A percentile compares a stretch with the other conserved stretches of the same genome.
phyloP scores from a whole-genome alignment of 345 rosid genomes.

The Microcos paniculata region DNA sequence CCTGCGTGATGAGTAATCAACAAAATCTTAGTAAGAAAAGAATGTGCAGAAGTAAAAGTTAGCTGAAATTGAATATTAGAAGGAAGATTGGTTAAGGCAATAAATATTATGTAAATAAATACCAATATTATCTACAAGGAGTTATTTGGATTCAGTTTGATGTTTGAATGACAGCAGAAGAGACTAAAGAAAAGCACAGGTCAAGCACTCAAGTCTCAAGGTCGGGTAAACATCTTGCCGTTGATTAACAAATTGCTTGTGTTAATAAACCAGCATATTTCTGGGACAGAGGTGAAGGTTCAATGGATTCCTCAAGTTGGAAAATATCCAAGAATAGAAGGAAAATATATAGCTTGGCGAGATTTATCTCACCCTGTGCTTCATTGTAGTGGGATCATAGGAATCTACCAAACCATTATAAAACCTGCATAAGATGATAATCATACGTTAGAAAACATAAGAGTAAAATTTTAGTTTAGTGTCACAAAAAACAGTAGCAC shows the following conservation, averaged over 20 bases:
- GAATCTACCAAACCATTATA: constrained; percentile 63
- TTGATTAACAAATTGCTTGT: neutral
- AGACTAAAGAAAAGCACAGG: neutral
- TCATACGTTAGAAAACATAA: constrained; percentile 16
- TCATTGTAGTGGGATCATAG: constrained; percentile 41
- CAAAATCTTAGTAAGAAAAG: constrained; percentile 1
- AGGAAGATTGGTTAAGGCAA: neutral
- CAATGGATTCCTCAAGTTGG: neutral
- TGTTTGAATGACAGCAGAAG: neutral
- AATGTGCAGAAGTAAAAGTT: constrained; percentile 3
- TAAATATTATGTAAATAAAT: neutral
- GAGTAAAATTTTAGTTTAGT: neutral
- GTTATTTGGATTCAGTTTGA: neutral
- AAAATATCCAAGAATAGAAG: neutral
- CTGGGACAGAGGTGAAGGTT: neutral
- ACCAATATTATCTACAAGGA: constrained; percentile 2
- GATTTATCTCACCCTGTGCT: constrained; percentile 55
- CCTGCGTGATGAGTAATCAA: constrained; percentile 34
- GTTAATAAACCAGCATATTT: neutral
- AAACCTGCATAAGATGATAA: constrained; percentile 41
- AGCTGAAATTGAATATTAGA: neutral
- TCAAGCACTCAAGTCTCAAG: constrained; percentile 4
- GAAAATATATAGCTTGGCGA: neutral
- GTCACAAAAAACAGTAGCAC: neutral
- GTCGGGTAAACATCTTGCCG: constrained; percentile 3